Evolutionary conservation across 768 basidiomycete genomes (phyloP), one percentile per base, ranked within the genome.

Genomic region (Suillus tomentosus): DNA sequence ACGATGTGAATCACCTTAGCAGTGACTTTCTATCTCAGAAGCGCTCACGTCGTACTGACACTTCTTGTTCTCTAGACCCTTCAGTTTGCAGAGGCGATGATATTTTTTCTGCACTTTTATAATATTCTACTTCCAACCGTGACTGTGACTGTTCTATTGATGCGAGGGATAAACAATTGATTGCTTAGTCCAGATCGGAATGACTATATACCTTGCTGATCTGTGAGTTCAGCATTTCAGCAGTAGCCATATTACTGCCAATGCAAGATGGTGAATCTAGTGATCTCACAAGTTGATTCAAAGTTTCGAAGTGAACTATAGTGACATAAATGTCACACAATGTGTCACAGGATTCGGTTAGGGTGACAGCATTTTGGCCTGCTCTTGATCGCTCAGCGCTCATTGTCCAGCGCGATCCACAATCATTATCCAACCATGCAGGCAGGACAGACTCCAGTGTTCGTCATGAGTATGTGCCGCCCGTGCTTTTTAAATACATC

Each of bases 401-500:
- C 56, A 40, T 19, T 39, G 37, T 40, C 56, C 5, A 57, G 24
- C 24, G 22, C 39, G 39, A 40, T 57, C 56, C 56, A 9, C 15
- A 40, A 24, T 5, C 15, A 57, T 15, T 17, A 24, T 17, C 14
- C 56, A 40, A 57, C 15, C 74, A 75, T 34, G 70, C 74, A 55
- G 73, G 68, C 56, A 11, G 83, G 85, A 62, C 90, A 91, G 72
- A 89, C 91, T 13, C 92, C 92, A 13, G 85, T 94, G 48, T 92
- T 93, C 71, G 90, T 93, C 11, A 91, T 91, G 88, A 92, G 89
- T 92, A 65, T 60, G 87, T 72, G 9, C 27, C 11, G 19, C 14
- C 4, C 6, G 14, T 10, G 1, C 0, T 14, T 11, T 10, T 51
- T 19, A 36, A 61, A 55, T n/a, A 6, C 50, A 3, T 56, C 9